Evolutionary conservation across 192 early-diverging fungal genomes (phyloP), one percentile per base, ranked within the genome.

Genomic region (Entophlyctis helioformis): DNA sequence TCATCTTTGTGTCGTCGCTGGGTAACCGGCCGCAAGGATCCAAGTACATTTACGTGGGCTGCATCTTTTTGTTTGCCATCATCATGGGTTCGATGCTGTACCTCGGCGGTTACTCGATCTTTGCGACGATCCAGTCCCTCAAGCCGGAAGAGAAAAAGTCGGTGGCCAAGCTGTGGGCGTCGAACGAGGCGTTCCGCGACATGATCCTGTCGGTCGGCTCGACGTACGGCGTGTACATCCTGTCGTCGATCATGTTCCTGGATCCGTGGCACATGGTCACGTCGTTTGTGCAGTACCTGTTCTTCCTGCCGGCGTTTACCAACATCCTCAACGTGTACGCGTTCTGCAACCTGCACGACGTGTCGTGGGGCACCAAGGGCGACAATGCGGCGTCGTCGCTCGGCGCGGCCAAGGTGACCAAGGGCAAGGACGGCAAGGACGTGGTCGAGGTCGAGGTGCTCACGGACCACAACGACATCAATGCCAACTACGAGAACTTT

Each of bases 21-120:
- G 95, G 95, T 50, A 98, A 98, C 63, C 76, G 91, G 32, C 95
- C 95, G 39, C 89, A 96, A 61, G 93, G 89, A 19, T 81, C 85
- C 19, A 87, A 78, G 59, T 63, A 67, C 36, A 71, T 90, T 23
- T 92, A 89, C 48, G 74, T 75, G 31, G 47, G 64, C 12, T 74
- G 72, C 19, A 87, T 90, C 52, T 58, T 81, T 2, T 67, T 93
- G 44, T 97, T 95, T 66, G 86, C 85, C 2, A 44, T 87, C 34
- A 66, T 96, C 46, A 94, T 94, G 89, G 53, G 71, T n/a, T 62
- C 81, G 39, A 82, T 93, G 77, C 51, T 89, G 0, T 86, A 85
- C 60, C 70, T 82, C 26, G 75, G 80, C 47, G 63, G 64, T 7
- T 84, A 67, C 41, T 75, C 79, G n/a, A 73, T 71, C 31, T 53